Evolutionary conservation across 1,284 basidiomycete genomes (phyloP), one percentile per base, ranked within the genome.

Genomic region (Takashimella koratensis): DNA sequence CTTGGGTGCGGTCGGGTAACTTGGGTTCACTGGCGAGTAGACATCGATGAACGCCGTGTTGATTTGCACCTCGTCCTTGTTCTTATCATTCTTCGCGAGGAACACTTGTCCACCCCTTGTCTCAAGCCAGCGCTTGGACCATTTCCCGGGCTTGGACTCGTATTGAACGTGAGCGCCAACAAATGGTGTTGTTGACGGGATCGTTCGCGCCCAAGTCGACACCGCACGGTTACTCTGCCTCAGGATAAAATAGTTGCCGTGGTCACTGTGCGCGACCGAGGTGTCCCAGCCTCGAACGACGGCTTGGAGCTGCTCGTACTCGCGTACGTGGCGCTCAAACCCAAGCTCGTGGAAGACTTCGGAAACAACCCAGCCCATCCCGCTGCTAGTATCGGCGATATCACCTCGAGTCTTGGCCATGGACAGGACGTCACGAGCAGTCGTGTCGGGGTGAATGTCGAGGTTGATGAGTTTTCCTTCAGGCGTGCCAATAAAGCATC

Each of bases 101-200:
- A 85, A 94, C 46, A 95, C 72, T 53, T 84, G 83, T 58, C 92
- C 89, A 65, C 92, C 89, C 42, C 86, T 82, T 24, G 94, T 81
- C 66, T 87, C 84, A 65, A 95, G 79, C 83, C 85, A 93, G 24
- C 90, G 83, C 74, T 93, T 95, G 55, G 79, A 85, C 92, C 92
- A 96, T 74, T 94, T 94, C 40, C 90, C 90, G 55, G 86, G 84
- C 76, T 91, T 93, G 50, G 79, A 80, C 77, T 94, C 88, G 80
- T 85, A 86, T 71, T 93, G 87, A 16, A 94, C 83, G 70, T 85
- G 91, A 4, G 85, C 85, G 43, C 83, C 81, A 66, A 82, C 79
- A 21, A 78, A 81, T 4, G 90, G 90, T 3, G 87, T 84, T 59
- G 80, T 83, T 1, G 81, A 76, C 5, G 88, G 88, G 16, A 36